Conservation (phyloP, 2,329 filamentous ascomycete genomes). For the Claviceps sp. region DNA sequence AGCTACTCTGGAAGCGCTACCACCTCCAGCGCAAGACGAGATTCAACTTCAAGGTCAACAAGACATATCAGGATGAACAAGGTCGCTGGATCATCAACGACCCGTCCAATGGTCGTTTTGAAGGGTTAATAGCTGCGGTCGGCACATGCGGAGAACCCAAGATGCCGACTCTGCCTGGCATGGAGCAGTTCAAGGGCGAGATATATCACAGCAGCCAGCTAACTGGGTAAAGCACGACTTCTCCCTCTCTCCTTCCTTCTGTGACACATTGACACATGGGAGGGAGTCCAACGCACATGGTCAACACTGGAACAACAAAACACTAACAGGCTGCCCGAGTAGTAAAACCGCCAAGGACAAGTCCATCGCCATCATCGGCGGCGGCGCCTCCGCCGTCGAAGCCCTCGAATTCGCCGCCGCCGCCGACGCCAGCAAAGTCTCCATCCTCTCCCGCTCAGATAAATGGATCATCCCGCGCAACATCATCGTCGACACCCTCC, state of each 20-base stretch:
- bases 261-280: not conserved
- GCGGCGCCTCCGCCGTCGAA: conserved; percentile 70
- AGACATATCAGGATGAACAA: conserved; percentile 52
- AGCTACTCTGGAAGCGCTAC: conserved; percentile 62
- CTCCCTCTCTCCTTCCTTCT: not conserved
- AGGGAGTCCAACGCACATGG: no score
- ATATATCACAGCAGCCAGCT: conserved; percentile 66
- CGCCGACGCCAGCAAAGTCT: conserved; percentile 52
- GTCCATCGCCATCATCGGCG: conserved; percentile 62
- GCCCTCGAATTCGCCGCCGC: conserved; percentile 66
- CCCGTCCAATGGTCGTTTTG: conserved; percentile 55
- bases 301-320: not conserved
- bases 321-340: not conserved
- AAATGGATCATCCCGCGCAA: conserved; percentile 86
- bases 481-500: conserved; percentile 55
- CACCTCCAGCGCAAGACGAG: conserved; percentile 55
- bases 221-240: conserved; percentile 34
- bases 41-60: conserved; percentile 58
- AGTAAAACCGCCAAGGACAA: conserved; percentile 60
- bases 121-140: conserved; percentile 65
- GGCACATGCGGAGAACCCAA: conserved; percentile 73
- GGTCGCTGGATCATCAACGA: conserved; percentile 72
- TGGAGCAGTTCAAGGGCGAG: conserved; percentile 57
- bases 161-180: conserved; percentile 55
- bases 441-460: conserved; percentile 62